A percentile compares a stretch with the other conserved stretches of the same genome.
These are phyloP conservation scores for Mimosa bimucronata DNA, from an alignment of 306 rosid species.

Conservation along the genomic window DNA sequence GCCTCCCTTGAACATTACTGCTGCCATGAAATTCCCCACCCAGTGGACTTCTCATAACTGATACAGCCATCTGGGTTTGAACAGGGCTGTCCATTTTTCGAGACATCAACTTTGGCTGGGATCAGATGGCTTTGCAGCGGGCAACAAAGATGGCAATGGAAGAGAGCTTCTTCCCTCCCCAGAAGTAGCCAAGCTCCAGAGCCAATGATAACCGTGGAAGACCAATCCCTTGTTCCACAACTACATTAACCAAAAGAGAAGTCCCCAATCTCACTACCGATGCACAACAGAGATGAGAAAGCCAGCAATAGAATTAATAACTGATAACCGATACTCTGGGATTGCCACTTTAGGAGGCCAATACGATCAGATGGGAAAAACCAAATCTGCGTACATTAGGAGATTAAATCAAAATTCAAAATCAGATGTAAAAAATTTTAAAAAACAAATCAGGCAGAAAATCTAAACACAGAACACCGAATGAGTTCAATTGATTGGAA, in stretches of 20 bases:
- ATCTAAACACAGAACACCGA: neutral
- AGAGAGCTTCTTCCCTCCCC: constrained; percentile 62
- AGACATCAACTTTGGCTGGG: constrained; percentile 57
- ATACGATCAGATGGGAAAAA: constrained; percentile 32
- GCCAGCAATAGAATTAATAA: neutral
- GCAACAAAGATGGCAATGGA: constrained; percentile 57
- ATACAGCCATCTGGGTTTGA: constrained; percentile 96
- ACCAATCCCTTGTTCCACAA: constrained; percentile 40
- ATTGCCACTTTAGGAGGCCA: constrained; percentile 45
- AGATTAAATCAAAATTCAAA: constrained; percentile 4
- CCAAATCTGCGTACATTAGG: constrained; percentile 45
- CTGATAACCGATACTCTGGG: neutral
- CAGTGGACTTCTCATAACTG: constrained; percentile 62
- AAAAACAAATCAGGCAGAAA: neutral
- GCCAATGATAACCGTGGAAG: constrained; percentile 39
- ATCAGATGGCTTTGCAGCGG: constrained; percentile 36
- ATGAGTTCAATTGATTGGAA: constrained; percentile 10
- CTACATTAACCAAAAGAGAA: constrained; percentile 57
- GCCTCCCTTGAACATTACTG: constrained; percentile 58
- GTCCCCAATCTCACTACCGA: constrained; percentile 24
- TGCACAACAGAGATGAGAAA: constrained; percentile 12
- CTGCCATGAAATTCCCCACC: constrained; percentile 70
- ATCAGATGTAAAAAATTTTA: neutral
- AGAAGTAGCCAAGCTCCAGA: constrained; percentile 55
- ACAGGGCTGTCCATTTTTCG: constrained; percentile 91